These are phyloP conservation scores for Aristolochia fimbriata DNA, from an alignment of 164 flowering plant genomes.

Conservation along the genomic window DNA sequence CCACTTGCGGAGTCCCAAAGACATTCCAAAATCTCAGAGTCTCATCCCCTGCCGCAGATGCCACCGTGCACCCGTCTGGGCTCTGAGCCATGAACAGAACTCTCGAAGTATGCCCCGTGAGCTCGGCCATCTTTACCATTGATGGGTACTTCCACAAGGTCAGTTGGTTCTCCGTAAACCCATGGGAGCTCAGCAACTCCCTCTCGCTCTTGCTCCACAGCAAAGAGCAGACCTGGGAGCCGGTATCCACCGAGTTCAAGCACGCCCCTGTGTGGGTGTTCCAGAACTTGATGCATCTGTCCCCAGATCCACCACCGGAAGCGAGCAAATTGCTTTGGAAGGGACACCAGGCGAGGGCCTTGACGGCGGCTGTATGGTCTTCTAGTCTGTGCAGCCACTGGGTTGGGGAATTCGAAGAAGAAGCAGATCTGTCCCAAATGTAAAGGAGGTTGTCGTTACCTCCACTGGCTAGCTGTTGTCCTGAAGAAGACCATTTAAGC, in stretches of 20 bases:
- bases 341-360: constrained; percentile 69
- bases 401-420: constrained; percentile 30
- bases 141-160: constrained; percentile 67
- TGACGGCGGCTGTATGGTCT: constrained; percentile 60
- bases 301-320: too few species aligned
- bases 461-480: constrained; percentile 62
- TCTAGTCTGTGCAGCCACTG: constrained; percentile 58
- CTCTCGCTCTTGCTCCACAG: constrained; percentile 55
- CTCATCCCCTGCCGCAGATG: constrained; percentile 49
- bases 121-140: constrained; percentile 59
- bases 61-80: constrained; percentile 55
- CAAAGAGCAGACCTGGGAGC: constrained; percentile 57
- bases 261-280: constrained; percentile 60
- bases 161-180: constrained; percentile 52
- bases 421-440: constrained; percentile 42
- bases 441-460: constrained; percentile 57
- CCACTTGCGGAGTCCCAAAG: constrained; percentile 34
- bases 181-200: constrained; percentile 56
- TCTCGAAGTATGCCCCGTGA: constrained; percentile 64
- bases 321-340: constrained; percentile 54
- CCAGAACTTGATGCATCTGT: constrained; percentile 59
- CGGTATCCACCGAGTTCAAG: constrained; percentile 56
- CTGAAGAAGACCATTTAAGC: too few species aligned
- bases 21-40: constrained; percentile 48
- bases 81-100: constrained; percentile 67